Percentiles rank a stretch among this genome's conserved stretches.
Evolutionary conservation across 306 rosid species (phyloP).

Genomic region (Malus sieversii): DNA sequence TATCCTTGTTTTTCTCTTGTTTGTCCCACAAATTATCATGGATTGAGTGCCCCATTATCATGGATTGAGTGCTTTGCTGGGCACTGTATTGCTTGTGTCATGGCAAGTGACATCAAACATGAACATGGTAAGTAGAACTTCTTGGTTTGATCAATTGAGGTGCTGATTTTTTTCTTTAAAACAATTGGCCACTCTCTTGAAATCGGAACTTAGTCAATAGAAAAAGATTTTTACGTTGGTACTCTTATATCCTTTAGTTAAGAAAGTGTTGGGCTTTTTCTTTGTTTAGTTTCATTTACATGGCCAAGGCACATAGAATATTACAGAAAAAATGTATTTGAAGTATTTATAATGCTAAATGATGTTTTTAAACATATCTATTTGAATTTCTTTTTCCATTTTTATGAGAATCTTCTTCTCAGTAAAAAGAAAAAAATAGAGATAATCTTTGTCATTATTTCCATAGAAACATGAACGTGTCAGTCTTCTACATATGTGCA

Average conservation of each 20-base stretch:
- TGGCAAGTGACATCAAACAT: not conserved
- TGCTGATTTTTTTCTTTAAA: no score
- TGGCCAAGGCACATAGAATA: not conserved
- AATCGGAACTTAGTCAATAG: no score
- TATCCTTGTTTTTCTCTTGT: conserved; percentile 12
- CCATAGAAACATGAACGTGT: not conserved
- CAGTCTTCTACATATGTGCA: not conserved
- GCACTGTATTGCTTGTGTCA: not conserved
- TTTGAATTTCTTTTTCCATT: no score
- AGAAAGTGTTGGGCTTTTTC: not conserved
- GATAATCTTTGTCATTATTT: no score
- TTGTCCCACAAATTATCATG: not conserved
- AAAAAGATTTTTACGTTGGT: not conserved
- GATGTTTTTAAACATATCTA: not conserved
- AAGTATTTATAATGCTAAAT: not conserved
- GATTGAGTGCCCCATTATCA: not conserved
- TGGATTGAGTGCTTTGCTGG: not conserved
- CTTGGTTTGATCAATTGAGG: no score
- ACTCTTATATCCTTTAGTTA: not conserved
- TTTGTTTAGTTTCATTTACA: not conserved
- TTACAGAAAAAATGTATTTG: not conserved
- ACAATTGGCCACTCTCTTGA: no score
- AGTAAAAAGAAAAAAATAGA: no score
- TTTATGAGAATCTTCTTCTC: no score
- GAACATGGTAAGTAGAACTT: no score